These are phyloP conservation scores for Trypanosoma mega DNA, from an alignment of 208 protist genomes.

Conservation along the genomic window DNA sequence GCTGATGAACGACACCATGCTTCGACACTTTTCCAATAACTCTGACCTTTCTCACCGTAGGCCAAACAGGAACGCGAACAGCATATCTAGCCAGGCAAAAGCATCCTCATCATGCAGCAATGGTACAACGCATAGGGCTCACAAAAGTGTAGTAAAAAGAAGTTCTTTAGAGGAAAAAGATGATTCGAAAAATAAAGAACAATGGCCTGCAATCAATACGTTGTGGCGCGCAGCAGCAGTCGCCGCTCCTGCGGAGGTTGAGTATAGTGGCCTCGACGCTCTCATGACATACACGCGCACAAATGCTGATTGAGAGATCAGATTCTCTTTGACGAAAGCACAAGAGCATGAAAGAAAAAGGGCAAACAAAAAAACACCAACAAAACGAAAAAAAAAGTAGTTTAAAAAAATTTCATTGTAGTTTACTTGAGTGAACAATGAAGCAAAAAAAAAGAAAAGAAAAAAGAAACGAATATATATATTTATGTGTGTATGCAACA, in stretches of 20 bases:
- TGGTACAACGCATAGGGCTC: not conserved
- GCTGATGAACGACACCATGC: conserved; percentile 26
- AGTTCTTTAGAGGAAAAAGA: too few species aligned
- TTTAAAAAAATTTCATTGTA: too few species aligned
- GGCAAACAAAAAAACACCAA: not conserved
- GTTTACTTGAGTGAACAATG: too few species aligned
- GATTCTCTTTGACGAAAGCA: not conserved
- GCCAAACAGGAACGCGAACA: not conserved
- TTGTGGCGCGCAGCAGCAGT: conserved; percentile 24
- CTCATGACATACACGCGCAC: conserved; percentile 10
- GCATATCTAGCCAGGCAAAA: not conserved
- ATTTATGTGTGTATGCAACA: conserved; percentile 12
- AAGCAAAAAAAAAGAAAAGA: too few species aligned
- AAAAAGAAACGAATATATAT: too few species aligned
- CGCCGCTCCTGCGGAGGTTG: conserved; percentile 11
- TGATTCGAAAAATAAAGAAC: too few species aligned
- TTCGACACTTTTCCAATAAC: not conserved
- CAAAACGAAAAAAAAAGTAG: conserved; percentile 10
- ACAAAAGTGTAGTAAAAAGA: too few species aligned
- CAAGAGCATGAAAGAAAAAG: not conserved
- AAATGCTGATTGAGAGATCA: not conserved
- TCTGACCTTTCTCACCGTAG: not conserved
- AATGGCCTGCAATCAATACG: conserved; percentile 24
- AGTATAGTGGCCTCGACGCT: conserved; percentile 15
- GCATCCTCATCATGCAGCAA: not conserved